Evolutionary conservation across 192 early-diverging fungal species (phyloP).

Genomic region (Rhizophagus prolifer): DNA sequence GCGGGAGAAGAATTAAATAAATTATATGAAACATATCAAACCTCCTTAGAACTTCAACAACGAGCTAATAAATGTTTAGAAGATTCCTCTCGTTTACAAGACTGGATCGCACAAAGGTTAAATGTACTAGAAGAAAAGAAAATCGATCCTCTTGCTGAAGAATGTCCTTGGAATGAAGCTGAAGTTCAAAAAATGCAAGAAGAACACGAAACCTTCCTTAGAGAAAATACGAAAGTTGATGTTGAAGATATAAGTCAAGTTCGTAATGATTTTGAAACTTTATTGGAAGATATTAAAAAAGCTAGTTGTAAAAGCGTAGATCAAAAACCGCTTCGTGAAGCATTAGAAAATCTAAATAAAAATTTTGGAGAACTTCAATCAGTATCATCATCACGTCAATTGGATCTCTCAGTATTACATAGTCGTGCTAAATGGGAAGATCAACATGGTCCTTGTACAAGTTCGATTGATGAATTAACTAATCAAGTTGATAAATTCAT

Average conservation of each 20-base stretch:
- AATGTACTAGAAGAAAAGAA: slow-evolving; percentile 6
- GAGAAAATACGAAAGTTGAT: slow-evolving; percentile 22
- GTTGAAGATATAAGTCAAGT: slow-evolving; percentile 18
- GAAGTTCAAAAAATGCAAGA: slow-evolving; percentile 21
- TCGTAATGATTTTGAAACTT: slow-evolving; percentile 15
- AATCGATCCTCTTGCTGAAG: slow-evolving; percentile 11
- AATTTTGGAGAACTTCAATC: slow-evolving; percentile 17
- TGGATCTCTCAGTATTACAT: slow-evolving; percentile 13
- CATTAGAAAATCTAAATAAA: slow-evolving; percentile 14
- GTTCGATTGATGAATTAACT: background rate
- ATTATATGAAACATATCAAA: slow-evolving; percentile 15
- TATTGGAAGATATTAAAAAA: slow-evolving; percentile 22
- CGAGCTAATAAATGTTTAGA: slow-evolving; percentile 15
- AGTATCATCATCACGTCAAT: slow-evolving; percentile 3
- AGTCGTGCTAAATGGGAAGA: slow-evolving; percentile 24
- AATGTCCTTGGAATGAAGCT: slow-evolving; percentile 3
- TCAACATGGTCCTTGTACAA: background rate
- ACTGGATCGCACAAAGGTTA: slow-evolving; percentile 4
- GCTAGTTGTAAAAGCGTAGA: slow-evolving; percentile 22
- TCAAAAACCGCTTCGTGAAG: background rate
- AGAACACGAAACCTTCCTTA: slow-evolving; percentile 10
- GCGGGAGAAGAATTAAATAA: slow-evolving; percentile 3
- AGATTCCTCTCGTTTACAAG: slow-evolving; percentile 21
- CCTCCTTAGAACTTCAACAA: slow-evolving; percentile 13
- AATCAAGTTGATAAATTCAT: slow-evolving; percentile 13